Conservation (phyloP, 495 filamentous ascomycete species). For the Neurospora tetrasperma region DNA sequence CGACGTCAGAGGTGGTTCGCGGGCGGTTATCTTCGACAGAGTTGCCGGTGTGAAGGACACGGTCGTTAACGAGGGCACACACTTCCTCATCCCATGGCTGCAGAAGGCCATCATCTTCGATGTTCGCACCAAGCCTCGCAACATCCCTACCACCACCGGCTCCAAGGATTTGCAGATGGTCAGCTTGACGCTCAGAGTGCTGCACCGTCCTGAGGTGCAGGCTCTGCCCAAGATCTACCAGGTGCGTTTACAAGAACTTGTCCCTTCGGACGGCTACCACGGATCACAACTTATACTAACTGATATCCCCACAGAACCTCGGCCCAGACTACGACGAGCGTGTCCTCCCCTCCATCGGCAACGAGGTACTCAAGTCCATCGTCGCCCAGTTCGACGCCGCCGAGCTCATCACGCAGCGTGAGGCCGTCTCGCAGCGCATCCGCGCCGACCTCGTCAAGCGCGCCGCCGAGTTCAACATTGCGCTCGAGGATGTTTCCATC, state of each 20-base stretch:
- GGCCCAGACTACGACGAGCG: conserved; percentile 98
- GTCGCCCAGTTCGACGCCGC: conserved; percentile 99
- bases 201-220: conserved; percentile 91
- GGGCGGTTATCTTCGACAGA: conserved; percentile 97
- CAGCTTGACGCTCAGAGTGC: conserved; percentile 88
- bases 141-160: conserved; percentile 95
- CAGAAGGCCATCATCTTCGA: conserved; percentile 94
- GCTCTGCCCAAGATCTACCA: conserved; percentile 96
- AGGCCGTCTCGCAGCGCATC: conserved; percentile 93
- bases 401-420: conserved; percentile 97
- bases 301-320: conserved; percentile 42
- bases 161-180: conserved; percentile 99
- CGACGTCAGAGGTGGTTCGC: conserved; percentile 88
- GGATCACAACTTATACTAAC: background rate
- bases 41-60: conserved; percentile 83
- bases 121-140: conserved; percentile 93
- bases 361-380: conserved; percentile 99
- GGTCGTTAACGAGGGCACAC: conserved; percentile 92
- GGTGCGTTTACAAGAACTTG: conserved; percentile 39
- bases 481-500: conserved; percentile 96
- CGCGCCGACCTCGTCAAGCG: conserved; percentile 89
- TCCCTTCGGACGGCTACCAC: background rate
- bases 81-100: conserved; percentile 94
- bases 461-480: conserved; percentile 97
- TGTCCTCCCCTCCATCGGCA: conserved; percentile 98